Evolutionary conservation across 331 rosid genomes (phyloP).

Genomic region (Malus hybrid): DNA sequence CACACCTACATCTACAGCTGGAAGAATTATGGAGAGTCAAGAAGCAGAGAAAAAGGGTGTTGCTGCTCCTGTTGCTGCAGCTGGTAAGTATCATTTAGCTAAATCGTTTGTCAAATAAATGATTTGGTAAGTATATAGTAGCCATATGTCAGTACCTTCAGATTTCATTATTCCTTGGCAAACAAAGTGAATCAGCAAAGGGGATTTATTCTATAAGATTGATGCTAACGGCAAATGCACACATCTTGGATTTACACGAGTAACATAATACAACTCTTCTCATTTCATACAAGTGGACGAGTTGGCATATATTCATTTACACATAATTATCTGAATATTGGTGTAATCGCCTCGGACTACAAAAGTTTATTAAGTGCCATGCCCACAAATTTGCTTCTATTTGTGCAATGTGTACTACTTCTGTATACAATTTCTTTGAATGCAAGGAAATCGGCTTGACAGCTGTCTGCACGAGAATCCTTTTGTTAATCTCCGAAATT

Average conservation of each 20-base stretch:
- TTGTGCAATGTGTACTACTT: background rate
- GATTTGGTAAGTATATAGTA: background rate
- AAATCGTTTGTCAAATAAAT: background rate
- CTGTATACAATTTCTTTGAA: background rate
- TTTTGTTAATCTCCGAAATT: background rate
- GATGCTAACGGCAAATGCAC: background rate
- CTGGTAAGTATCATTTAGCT: conserved; percentile 33
- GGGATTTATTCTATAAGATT: background rate
- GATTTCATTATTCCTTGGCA: background rate
- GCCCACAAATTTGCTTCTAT: background rate
- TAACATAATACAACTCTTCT: background rate
- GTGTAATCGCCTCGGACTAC: background rate
- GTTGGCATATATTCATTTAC: background rate
- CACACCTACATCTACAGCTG: conserved; percentile 40
- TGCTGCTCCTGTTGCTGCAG: conserved; percentile 19
- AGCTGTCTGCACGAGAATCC: background rate
- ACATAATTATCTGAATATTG: background rate
- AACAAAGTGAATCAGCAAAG: background rate
- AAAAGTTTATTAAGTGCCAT: background rate
- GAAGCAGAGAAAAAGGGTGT: conserved; percentile 42
- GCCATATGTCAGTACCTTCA: conserved; percentile 1
- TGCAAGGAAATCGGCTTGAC: background rate
- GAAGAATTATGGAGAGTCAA: conserved; percentile 43
- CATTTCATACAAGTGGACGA: background rate
- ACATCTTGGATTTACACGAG: background rate